phyloP scores from a whole-genome alignment of 768 basidiomycete genomes.

The Favolaschia claudopus region DNA sequence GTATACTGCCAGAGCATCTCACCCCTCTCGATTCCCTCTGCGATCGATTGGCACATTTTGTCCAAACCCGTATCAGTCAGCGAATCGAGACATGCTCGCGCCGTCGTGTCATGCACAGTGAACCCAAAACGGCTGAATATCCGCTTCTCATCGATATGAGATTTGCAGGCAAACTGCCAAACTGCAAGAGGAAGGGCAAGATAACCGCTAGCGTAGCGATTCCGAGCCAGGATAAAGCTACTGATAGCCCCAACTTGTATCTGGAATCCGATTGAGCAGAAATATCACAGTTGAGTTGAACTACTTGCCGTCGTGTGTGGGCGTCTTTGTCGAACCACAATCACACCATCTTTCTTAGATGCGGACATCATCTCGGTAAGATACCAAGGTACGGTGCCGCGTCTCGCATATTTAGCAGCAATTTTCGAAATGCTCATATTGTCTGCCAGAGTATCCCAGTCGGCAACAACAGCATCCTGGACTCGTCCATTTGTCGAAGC shows the following conservation, averaged over 20 bases:
- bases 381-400: slow-evolving; percentile 24
- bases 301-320: slow-evolving; percentile 31
- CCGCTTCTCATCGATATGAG: slow-evolving; percentile 34
- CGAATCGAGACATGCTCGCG: slow-evolving; percentile 26
- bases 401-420: slow-evolving; percentile 14
- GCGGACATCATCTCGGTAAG: slow-evolving; percentile 31
- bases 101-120: slow-evolving; percentile 29
- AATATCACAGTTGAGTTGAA: not conserved
- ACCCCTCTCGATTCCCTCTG: not conserved
- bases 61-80: slow-evolving; percentile 23
- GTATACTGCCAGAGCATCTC: slow-evolving; percentile 15
- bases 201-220: slow-evolving; percentile 32
- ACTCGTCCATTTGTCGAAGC: slow-evolving; percentile 7
- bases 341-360: slow-evolving; percentile 12
- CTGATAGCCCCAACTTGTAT: slow-evolving; percentile 31
- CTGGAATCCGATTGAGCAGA: slow-evolving; percentile 22
- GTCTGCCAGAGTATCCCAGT: slow-evolving; percentile 23
- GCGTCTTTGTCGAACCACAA: slow-evolving; percentile 24
- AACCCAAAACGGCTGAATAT: slow-evolving; percentile 31
- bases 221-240: slow-evolving; percentile 26
- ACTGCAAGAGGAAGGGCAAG: slow-evolving; percentile 30
- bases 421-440: slow-evolving; percentile 22
- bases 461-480: slow-evolving; percentile 4
- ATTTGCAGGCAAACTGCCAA: slow-evolving; percentile 33
- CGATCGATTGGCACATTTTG: slow-evolving; percentile 13